Evolutionary conservation across 306 rosid species (phyloP).

Genomic region (Cicer cuneatum): DNA sequence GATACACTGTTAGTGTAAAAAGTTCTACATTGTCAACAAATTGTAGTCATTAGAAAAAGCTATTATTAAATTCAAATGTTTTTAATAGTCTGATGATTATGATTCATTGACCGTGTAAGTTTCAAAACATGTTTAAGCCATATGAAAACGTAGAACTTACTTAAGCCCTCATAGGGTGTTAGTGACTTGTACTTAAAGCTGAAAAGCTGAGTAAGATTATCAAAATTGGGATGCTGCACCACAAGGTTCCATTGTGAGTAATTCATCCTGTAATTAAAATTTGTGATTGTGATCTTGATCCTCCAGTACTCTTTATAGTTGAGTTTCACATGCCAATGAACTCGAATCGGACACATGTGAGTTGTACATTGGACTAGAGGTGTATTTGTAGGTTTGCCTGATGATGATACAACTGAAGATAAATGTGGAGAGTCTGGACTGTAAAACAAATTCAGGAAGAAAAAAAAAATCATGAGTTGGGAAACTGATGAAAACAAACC

Average conservation of each 20-base stretch:
- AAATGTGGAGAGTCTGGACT: conserved; percentile 74
- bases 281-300: conserved; percentile 89
- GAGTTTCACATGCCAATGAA: conserved; percentile 99
- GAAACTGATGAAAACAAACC: conserved; percentile 11
- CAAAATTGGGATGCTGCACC: conserved; percentile 95
- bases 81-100: too few relatives aligned
- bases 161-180: conserved; percentile 87
- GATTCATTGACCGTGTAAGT: too few relatives aligned
- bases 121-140: background rate
- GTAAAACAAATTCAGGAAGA: conserved; percentile 39
- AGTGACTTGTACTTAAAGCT: conserved; percentile 87
- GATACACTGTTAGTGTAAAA: too few relatives aligned
- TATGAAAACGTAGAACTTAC: conserved; percentile 60
- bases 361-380: conserved; percentile 92
- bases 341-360: conserved; percentile 95
- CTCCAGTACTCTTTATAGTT: conserved; percentile 98
- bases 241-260: conserved; percentile 94
- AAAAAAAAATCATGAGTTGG: conserved; percentile 23
- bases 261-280: conserved; percentile 97
- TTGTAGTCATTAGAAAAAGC: too few relatives aligned
- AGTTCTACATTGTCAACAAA: too few relatives aligned
- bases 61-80: too few relatives aligned
- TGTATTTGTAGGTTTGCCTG: conserved; percentile 56
- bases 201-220: conserved; percentile 83
- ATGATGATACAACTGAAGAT: conserved; percentile 71